These are phyloP conservation scores for Tricladium varicosporioides DNA, from an alignment of 2,329 filamentous ascomycete genomes.

Conservation along the genomic window DNA sequence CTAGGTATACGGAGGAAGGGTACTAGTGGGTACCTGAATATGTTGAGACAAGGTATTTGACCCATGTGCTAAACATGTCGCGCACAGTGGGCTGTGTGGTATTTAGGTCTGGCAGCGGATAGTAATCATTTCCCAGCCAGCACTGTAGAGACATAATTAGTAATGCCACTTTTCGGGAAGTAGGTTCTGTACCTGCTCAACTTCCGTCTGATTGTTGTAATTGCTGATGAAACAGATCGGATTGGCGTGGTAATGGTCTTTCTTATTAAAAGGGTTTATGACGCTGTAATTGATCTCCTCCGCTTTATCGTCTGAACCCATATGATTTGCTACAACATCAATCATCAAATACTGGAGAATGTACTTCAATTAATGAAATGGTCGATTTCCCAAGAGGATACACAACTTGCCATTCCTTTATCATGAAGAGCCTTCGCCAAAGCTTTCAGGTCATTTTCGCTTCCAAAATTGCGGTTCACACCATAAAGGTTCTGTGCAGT, in stretches of 20 bases:
- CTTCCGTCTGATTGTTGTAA: slow-evolving; percentile 34
- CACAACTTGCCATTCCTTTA: slow-evolving; percentile 1
- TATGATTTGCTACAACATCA: slow-evolving; percentile 50
- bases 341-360: slow-evolving; percentile 42
- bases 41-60: slow-evolving; percentile 37
- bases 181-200: slow-evolving; percentile 16
- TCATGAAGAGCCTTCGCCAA: slow-evolving; percentile 42
- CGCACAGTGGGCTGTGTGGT: slow-evolving; percentile 40
- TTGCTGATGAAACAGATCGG: slow-evolving; percentile 25
- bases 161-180: background rate
- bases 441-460: slow-evolving; percentile 43
- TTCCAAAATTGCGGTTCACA: slow-evolving; percentile 47
- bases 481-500: slow-evolving; percentile 45
- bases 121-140: slow-evolving; percentile 37
- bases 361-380: too few relatives aligned
- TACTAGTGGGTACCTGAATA: slow-evolving; percentile 30
- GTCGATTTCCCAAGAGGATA: background rate
- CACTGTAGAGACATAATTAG: slow-evolving; percentile 5
- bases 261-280: slow-evolving; percentile 20
- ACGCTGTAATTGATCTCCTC: slow-evolving; percentile 18
- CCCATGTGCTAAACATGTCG: slow-evolving; percentile 39
- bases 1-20: background rate
- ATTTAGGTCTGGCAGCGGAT: slow-evolving; percentile 42
- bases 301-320: slow-evolving; percentile 28
- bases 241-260: slow-evolving; percentile 11